Conservation (phyloP, 2,329 filamentous ascomycete genomes). For the Talaromyces sp. region DNA sequence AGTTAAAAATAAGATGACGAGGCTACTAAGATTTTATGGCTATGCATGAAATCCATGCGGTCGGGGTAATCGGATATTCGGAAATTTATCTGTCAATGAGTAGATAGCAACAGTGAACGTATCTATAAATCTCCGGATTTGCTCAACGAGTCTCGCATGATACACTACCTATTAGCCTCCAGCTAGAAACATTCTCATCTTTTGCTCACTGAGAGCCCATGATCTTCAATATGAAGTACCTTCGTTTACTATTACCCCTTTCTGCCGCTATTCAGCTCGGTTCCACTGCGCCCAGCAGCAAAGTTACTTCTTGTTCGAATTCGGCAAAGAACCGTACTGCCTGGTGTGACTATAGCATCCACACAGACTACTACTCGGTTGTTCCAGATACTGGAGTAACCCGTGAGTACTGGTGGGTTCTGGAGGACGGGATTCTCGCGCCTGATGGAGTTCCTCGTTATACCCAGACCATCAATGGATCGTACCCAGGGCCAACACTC, state of each 20-base stretch:
- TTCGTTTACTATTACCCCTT: background rate
- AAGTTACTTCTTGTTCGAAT: background rate
- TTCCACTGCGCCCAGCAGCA: background rate
- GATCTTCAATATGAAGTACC: background rate
- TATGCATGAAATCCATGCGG: background rate
- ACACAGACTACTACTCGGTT: conserved; percentile 9
- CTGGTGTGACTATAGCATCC: conserved; percentile 8
- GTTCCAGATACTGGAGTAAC: conserved; percentile 21
- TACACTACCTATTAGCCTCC: background rate
- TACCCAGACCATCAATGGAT: conserved; percentile 25
- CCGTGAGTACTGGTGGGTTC: conserved; percentile 24
- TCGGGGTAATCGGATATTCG: background rate
- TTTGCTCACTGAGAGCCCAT: background rate
- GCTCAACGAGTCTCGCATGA: background rate
- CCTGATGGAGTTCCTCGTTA: conserved; percentile 24
- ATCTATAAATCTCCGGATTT: background rate
- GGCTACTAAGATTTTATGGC: background rate
- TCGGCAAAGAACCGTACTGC: background rate
- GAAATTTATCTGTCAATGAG: background rate
- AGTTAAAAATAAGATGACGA: background rate
- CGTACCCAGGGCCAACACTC: conserved; percentile 29
- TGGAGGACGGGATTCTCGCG: conserved; percentile 17
- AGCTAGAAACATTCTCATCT: background rate
- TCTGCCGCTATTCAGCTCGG: background rate
- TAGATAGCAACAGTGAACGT: background rate